phyloP scores from a whole-genome alignment of 441 rosid species.

The Gossypium schwendimanii region DNA sequence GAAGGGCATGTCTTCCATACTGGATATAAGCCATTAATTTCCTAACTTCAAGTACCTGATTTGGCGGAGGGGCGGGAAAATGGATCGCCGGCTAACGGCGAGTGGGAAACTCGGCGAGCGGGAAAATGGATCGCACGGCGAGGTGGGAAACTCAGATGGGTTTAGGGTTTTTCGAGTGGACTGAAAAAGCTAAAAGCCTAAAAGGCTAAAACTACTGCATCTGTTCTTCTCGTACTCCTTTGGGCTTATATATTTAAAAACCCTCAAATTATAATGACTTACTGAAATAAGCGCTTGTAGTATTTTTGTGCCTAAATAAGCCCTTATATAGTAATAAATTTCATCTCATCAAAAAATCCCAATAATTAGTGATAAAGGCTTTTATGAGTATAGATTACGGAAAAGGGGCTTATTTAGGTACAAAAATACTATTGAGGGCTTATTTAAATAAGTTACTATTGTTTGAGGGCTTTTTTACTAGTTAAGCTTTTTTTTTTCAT shows the following conservation, averaged over 20 bases:
- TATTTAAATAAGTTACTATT: too few relatives aligned
- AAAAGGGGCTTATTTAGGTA: too few relatives aligned
- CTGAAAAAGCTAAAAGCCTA: background rate
- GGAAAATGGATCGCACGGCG: background rate
- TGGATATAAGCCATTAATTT: conserved; percentile 39
- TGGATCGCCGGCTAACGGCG: background rate
- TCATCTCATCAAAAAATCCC: too few relatives aligned
- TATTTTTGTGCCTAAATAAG: too few relatives aligned
- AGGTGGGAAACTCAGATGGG: background rate
- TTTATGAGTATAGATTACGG: too few relatives aligned
- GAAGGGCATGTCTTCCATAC: conserved; percentile 43
- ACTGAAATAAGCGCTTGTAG: too few relatives aligned
- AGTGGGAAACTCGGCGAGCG: background rate
- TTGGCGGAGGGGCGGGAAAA: background rate
- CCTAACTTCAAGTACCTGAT: background rate
- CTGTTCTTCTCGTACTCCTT: background rate
- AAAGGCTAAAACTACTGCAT: background rate
- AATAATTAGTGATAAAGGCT: too few relatives aligned
- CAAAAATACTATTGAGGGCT: too few relatives aligned
- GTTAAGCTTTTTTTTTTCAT: background rate
- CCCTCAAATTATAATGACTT: too few relatives aligned
- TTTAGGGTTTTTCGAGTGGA: background rate
- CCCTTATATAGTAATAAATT: too few relatives aligned
- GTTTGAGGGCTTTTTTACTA: background rate
- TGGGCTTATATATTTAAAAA: too few relatives aligned